Conservation (phyloP, 2,329 filamentous ascomycete genomes). For the Ilyonectria robusta region DNA sequence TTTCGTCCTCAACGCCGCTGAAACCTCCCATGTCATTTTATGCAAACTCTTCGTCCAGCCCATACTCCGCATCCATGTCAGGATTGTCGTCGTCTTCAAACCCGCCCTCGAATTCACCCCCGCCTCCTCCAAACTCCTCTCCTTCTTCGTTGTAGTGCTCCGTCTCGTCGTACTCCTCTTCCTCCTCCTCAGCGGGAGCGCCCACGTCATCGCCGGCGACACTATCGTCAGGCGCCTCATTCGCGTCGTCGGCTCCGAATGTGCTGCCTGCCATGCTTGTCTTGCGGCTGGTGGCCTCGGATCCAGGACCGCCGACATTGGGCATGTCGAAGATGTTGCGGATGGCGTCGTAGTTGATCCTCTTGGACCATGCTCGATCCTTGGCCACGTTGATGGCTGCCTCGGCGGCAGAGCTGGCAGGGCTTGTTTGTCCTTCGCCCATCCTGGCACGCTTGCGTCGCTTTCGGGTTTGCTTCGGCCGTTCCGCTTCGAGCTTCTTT, state of each 20-base stretch:
- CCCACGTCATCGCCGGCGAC: constrained; percentile 53
- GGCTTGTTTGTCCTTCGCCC: constrained; percentile 75
- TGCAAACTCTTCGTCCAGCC: constrained; percentile 48
- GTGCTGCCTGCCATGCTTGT: constrained; percentile 56
- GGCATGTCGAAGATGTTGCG: constrained; percentile 68
- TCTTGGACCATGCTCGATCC: constrained; percentile 77
- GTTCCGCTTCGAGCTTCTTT: constrained; percentile 73
- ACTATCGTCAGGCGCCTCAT: constrained; percentile 53
- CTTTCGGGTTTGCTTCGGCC: constrained; percentile 70
- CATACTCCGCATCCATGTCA: constrained; percentile 56
- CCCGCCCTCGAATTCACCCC: constrained; percentile 48
- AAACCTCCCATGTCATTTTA: constrained; percentile 2
- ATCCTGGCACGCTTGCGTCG: constrained; percentile 70
- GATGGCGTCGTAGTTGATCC: constrained; percentile 81
- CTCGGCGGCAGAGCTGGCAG: constrained; percentile 77
- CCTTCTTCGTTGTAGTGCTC: constrained; percentile 49
- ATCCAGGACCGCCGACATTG: constrained; percentile 62
- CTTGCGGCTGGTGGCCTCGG: constrained; percentile 64
- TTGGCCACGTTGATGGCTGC: constrained; percentile 78
- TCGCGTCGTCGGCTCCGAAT: constrained; percentile 53
- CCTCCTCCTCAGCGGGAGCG: constrained; percentile 52
- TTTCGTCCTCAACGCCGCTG: background rate
- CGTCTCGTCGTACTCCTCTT: constrained; percentile 55
- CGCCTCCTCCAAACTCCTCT: constrained; percentile 52
- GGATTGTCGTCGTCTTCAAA: constrained; percentile 57